These are phyloP conservation scores for Neurospora terricola DNA, from an alignment of 495 filamentous ascomycete genomes.

Conservation along the genomic window DNA sequence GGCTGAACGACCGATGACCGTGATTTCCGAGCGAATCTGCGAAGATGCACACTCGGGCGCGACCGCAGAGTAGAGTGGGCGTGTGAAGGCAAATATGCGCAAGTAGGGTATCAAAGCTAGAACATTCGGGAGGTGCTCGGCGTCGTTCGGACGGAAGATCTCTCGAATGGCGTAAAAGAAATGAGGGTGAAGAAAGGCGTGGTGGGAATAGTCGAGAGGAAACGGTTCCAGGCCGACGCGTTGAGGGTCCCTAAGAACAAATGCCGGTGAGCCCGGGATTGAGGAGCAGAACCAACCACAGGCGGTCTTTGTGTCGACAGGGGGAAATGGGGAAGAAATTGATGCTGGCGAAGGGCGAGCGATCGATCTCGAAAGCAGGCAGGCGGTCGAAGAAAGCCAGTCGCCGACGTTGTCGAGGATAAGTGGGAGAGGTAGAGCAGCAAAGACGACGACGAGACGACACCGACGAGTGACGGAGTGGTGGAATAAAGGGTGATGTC, in stretches of 20 bases:
- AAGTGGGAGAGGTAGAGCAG: background rate
- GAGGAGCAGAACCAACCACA: background rate
- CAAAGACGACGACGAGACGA: background rate
- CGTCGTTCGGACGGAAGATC: background rate
- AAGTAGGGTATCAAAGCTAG: background rate
- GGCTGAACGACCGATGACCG: background rate
- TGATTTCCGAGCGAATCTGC: background rate
- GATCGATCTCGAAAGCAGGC: background rate
- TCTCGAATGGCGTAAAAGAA: background rate
- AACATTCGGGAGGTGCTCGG: background rate
- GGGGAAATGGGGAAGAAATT: background rate
- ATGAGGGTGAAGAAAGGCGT: background rate
- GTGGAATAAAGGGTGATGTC: background rate
- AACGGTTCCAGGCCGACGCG: background rate
- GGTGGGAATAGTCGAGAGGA: background rate
- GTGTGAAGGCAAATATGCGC: background rate
- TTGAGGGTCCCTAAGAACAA: background rate
- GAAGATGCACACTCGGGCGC: background rate
- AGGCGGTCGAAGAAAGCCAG: background rate
- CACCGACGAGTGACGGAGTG: background rate
- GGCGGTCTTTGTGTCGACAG: background rate
- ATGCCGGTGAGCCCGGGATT: background rate
- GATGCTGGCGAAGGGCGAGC: background rate
- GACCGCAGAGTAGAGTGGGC: background rate
- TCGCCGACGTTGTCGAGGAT: background rate